phyloP scores from a whole-genome alignment of 2,329 filamentous ascomycete genomes.

The Colletotrichum sp. region DNA sequence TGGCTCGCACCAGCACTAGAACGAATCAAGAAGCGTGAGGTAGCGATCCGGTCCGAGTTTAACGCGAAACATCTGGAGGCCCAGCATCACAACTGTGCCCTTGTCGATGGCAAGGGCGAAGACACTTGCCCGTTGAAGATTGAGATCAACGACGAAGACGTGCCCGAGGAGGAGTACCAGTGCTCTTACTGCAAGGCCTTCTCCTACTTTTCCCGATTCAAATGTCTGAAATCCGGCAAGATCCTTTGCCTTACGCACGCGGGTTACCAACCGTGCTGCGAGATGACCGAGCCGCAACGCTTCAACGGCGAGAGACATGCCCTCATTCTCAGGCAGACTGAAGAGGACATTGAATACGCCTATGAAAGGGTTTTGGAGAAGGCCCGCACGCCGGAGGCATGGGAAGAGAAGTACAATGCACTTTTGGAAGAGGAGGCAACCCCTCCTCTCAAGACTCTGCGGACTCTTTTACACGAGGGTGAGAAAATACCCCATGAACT shows the following conservation, averaged over 20 bases:
- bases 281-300: constrained; percentile 68
- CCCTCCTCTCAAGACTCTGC: constrained; percentile 85
- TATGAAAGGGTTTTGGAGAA: constrained; percentile 85
- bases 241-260: constrained; percentile 84
- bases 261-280: constrained; percentile 82
- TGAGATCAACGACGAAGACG: constrained; percentile 72
- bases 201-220: constrained; percentile 88
- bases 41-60: constrained; percentile 71
- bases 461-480: constrained; percentile 86
- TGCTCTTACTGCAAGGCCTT: constrained; percentile 93
- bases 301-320: constrained; percentile 73
- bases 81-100: constrained; percentile 58
- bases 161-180: constrained; percentile 91
- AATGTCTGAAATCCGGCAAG: constrained; percentile 82
- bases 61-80: constrained; percentile 66
- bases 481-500: constrained; percentile 95
- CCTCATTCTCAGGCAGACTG: constrained; percentile 78
- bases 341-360: constrained; percentile 69
- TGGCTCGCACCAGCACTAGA: constrained; percentile 91
- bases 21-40: constrained; percentile 77
- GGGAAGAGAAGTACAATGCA: constrained; percentile 89
- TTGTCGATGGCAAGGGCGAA: constrained; percentile 53
- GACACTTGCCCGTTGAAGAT: constrained; percentile 65
- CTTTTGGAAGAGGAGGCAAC: constrained; percentile 82
- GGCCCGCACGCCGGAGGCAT: constrained; percentile 82